These are phyloP conservation scores for Mercurialis annua DNA, from an alignment of 345 rosid species.

Conservation along the genomic window DNA sequence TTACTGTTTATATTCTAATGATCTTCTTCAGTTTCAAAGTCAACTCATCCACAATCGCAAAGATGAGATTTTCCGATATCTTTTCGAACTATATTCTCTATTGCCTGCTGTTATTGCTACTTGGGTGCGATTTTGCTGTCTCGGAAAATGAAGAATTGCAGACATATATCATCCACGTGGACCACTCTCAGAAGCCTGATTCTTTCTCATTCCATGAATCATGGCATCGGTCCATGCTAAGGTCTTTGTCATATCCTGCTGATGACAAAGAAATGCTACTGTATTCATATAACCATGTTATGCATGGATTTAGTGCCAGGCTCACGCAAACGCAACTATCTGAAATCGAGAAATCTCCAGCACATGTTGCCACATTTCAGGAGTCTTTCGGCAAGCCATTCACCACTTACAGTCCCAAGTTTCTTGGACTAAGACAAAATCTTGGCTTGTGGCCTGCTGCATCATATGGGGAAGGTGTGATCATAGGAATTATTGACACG, in stretches of 20 bases:
- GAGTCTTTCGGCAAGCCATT: slow-evolving; percentile 37
- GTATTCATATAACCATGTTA: slow-evolving; percentile 39
- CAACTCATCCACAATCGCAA: neutral
- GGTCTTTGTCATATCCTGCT: slow-evolving; percentile 16
- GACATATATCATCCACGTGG: slow-evolving; percentile 39
- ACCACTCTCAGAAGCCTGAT: slow-evolving; percentile 33
- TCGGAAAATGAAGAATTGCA: slow-evolving; percentile 15
- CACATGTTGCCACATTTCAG: slow-evolving; percentile 35
- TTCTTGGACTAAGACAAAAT: slow-evolving; percentile 33
- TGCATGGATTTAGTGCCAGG: slow-evolving; percentile 49
- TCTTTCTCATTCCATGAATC: slow-evolving; percentile 29
- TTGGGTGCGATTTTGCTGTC: neutral
- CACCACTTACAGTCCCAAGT: slow-evolving; percentile 37
- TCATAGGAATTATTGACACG: slow-evolving; percentile 19
- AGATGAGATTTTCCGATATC: slow-evolving; percentile 1
- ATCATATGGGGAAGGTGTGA: slow-evolving; percentile 17
- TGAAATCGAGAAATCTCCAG: slow-evolving; percentile 36
- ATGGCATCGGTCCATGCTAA: slow-evolving; percentile 27
- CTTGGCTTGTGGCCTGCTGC: slow-evolving; percentile 5
- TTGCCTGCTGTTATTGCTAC: slow-evolving; percentile 11
- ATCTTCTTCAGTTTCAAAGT: neutral
- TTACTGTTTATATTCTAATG: neutral
- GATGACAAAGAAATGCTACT: slow-evolving; percentile 20
- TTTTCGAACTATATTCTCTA: neutral
- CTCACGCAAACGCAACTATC: slow-evolving; percentile 38